Conservation (phyloP, 768 basidiomycete species). For the Termitomyces sp. region DNA sequence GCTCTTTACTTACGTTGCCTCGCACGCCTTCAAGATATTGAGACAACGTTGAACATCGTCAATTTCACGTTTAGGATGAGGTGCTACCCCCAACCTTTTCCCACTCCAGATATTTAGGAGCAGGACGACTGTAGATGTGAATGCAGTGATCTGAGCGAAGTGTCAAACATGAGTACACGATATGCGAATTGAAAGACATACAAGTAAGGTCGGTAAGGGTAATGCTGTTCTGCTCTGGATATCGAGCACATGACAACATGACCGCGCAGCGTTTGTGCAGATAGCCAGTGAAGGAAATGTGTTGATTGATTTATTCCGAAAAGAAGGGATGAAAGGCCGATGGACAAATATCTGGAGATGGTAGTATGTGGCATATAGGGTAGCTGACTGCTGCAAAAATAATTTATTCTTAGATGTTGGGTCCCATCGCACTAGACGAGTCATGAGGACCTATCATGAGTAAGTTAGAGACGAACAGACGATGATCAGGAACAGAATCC, state of each 20-base stretch:
- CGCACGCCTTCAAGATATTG: slow-evolving; percentile 42
- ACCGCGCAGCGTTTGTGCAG: slow-evolving; percentile 82
- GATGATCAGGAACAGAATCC: slow-evolving; percentile 60
- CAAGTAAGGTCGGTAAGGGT: slow-evolving; percentile 35
- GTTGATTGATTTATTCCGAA: slow-evolving; percentile 39
- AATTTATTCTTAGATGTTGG: slow-evolving; percentile 31
- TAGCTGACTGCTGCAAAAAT: slow-evolving; percentile 57
- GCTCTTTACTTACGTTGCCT: slow-evolving; percentile 30
- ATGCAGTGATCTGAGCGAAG: slow-evolving; percentile 30
- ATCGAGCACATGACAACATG: slow-evolving; percentile 70
- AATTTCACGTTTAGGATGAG: slow-evolving; percentile 50
- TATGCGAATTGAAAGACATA: slow-evolving; percentile 13
- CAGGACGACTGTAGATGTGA: slow-evolving; percentile 49
- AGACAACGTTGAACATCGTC: slow-evolving; percentile 60
- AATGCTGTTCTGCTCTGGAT: slow-evolving; percentile 33
- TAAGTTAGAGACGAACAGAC: slow-evolving; percentile 29
- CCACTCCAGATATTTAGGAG: slow-evolving; percentile 68
- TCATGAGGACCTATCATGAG: background rate
- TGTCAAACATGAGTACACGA: background rate
- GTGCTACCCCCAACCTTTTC: slow-evolving; percentile 41
- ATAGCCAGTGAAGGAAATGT: slow-evolving; percentile 69
- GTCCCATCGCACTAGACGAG: slow-evolving; percentile 41
- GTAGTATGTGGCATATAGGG: slow-evolving; percentile 44
- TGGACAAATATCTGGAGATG: slow-evolving; percentile 70
- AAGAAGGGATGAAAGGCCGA: slow-evolving; percentile 73